phyloP scores from a whole-genome alignment of 345 rosid species.

The Corchorus olitorius region DNA sequence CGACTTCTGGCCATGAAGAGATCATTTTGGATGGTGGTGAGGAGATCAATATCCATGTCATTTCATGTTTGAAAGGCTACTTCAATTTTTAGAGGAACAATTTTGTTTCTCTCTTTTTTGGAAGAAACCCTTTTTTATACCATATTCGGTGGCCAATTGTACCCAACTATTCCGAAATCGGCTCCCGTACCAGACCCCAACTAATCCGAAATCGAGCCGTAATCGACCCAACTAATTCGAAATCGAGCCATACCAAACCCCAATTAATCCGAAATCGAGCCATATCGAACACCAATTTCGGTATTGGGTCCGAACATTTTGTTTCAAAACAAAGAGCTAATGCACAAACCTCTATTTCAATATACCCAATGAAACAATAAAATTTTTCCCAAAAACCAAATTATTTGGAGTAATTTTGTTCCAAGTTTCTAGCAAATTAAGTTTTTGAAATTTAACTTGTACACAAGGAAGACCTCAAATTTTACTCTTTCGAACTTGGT shows the following conservation, averaged over 20 bases:
- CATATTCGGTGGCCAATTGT: no score
- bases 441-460: not conserved
- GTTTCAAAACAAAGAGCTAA: not conserved
- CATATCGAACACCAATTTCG: no score
- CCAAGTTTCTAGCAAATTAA: not conserved
- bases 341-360: not conserved
- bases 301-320: not conserved
- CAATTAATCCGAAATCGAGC: no score
- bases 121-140: no score
- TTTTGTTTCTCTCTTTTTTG: no score
- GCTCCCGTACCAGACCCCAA: no score
- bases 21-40: conserved; percentile 22
- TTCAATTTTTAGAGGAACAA: no score
- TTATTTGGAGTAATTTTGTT: not conserved
- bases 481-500: not conserved
- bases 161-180: no score
- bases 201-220: no score
- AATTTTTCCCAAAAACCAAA: not conserved
- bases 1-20: conserved; percentile 26
- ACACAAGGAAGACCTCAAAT: conserved; percentile 1
- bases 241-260: no score
- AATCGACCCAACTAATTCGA: no score
- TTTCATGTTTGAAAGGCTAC: not conserved
- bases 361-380: not conserved
- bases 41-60: conserved; percentile 25